A percentile compares a stretch with the other conserved stretches of the same genome.
Evolutionary conservation across 2,329 filamentous ascomycete genomes (phyloP).

Genomic region (Claviceps sp.): DNA sequence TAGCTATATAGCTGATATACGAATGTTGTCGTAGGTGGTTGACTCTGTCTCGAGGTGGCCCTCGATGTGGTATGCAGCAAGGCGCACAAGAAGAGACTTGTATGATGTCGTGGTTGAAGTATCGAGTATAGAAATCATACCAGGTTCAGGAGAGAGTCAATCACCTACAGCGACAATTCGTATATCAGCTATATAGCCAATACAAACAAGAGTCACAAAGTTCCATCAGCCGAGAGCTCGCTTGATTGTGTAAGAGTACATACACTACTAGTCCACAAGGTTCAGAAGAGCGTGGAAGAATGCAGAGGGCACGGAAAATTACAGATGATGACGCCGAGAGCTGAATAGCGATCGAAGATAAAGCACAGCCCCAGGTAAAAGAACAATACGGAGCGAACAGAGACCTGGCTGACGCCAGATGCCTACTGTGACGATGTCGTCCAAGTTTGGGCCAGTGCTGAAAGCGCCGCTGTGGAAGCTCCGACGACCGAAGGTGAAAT

Average conservation of each 20-base stretch:
- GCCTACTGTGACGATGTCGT: background rate
- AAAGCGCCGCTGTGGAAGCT: too few species aligned
- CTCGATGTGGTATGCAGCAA: too few species aligned
- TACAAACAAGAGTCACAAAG: background rate
- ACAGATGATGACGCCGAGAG: background rate
- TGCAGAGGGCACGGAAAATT: too few species aligned
- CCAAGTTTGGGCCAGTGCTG: background rate
- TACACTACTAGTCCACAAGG: background rate
- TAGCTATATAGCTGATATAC: background rate
- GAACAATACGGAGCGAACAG: background rate
- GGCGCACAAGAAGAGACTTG: too few species aligned
- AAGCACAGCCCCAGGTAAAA: background rate
- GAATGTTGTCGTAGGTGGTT: too few species aligned
- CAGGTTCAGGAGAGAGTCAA: too few species aligned
- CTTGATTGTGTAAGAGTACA: conserved; percentile 5
- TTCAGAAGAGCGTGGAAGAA: too few species aligned
- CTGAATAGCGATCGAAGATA: background rate
- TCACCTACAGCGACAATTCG: too few species aligned
- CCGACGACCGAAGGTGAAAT: background rate
- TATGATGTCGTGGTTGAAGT: too few species aligned
- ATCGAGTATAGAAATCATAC: too few species aligned
- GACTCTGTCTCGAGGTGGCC: too few species aligned
- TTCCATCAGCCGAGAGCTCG: conserved; percentile 7
- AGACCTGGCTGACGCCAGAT: background rate
- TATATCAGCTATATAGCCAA: background rate